Percentiles rank a stretch among this genome's conserved stretches.
These are phyloP conservation scores for Emmonsiellopsis sp. DNA, from an alignment of 2,329 filamentous ascomycete genomes.

Conservation along the genomic window DNA sequence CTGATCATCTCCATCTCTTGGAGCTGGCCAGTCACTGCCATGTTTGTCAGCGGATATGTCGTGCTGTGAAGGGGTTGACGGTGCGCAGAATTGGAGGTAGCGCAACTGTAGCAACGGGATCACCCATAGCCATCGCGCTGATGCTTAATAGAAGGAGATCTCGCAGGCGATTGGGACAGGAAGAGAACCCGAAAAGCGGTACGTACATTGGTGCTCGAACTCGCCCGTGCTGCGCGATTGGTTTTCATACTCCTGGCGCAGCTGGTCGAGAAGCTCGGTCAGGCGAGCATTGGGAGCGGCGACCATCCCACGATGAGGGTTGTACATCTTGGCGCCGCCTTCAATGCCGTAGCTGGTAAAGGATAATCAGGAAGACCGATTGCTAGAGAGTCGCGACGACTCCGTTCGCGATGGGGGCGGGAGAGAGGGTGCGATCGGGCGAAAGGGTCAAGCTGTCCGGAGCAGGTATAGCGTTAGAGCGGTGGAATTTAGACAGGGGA, in stretches of 20 bases:
- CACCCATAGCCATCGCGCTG: too few species aligned
- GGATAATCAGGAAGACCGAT: not conserved
- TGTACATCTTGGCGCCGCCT: conserved; percentile 58
- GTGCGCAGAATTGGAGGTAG: too few species aligned
- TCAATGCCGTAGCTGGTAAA: not conserved
- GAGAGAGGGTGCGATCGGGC: too few species aligned
- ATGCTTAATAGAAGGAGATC: not conserved
- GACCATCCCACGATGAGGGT: conserved; percentile 73
- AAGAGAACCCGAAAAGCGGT: conserved; percentile 1
- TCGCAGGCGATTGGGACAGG: not conserved
- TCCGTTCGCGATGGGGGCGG: too few species aligned
- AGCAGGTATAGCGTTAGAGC: too few species aligned
- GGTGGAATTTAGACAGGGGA: too few species aligned
- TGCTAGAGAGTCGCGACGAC: too few species aligned
- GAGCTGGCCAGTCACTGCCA: conserved; percentile 74
- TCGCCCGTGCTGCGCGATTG: conserved; percentile 73
- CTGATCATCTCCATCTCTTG: conserved; percentile 92
- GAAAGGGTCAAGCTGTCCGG: too few species aligned
- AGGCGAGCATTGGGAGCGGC: conserved; percentile 62
- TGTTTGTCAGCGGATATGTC: conserved; percentile 16
- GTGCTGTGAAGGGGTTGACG: too few species aligned
- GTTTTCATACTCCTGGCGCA: conserved; percentile 83
- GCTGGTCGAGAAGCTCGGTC: conserved; percentile 82
- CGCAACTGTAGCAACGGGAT: too few species aligned
- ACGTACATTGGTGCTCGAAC: conserved; percentile 90